Percentiles rank a stretch among this genome's conserved stretches.
These are phyloP conservation scores for Fusarium luffae DNA, from an alignment of 2,329 filamentous ascomycete genomes.

Conservation along the genomic window DNA sequence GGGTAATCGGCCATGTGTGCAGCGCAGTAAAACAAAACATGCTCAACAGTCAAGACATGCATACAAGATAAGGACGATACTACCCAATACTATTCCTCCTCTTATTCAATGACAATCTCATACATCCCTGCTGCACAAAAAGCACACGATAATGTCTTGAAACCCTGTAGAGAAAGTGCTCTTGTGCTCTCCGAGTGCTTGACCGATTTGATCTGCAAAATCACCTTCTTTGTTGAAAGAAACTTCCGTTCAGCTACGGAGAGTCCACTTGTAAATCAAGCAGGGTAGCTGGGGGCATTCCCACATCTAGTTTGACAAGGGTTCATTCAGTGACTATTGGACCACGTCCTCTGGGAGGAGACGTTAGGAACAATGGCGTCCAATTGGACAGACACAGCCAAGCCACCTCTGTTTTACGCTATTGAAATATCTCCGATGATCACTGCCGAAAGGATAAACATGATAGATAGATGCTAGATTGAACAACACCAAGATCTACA, in stretches of 20 bases:
- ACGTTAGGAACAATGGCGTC: neutral
- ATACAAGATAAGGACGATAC: neutral
- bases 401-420: neutral
- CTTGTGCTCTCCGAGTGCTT: neutral
- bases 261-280: neutral
- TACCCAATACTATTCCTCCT: neutral
- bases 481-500: neutral
- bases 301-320: accelerated
- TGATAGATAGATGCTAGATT: neutral
- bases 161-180: neutral
- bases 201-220: neutral
- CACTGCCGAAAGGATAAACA: neutral
- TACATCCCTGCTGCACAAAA: neutral
- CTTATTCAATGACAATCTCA: no score
- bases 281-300: neutral
- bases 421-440: neutral
- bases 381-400: neutral
- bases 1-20: neutral
- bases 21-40: neutral
- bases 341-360: neutral
- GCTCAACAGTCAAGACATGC: neutral
- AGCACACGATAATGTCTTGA: neutral
- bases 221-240: neutral
- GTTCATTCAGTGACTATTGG: neutral
- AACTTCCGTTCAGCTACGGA: neutral